A percentile compares a stretch with the other conserved stretches of the same genome.
Conservation (phyloP, 2,329 filamentous ascomycete genomes). For the Pestalotiopsis sp. region DNA sequence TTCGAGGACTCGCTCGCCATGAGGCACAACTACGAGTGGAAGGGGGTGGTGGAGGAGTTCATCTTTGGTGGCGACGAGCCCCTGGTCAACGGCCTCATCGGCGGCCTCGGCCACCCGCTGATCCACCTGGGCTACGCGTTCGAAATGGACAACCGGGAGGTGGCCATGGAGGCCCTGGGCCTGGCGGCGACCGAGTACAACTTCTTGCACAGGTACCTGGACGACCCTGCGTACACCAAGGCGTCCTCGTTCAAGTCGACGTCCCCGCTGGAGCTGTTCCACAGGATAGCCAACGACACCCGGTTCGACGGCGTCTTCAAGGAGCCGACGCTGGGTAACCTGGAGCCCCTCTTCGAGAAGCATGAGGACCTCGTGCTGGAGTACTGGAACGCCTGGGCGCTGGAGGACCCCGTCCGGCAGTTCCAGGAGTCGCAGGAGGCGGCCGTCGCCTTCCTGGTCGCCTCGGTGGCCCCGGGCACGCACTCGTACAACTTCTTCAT, state of each 20-base stretch:
- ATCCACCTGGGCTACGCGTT: constrained; percentile 95
- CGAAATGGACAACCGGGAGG: constrained; percentile 80
- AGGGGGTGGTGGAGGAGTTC: constrained; percentile 72
- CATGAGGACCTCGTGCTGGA: constrained; percentile 74
- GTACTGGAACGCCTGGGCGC: constrained; percentile 88
- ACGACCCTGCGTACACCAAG: constrained; percentile 71
- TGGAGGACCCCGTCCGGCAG: constrained; percentile 69
- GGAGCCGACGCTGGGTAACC: constrained; percentile 60
- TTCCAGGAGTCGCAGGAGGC: constrained; percentile 73
- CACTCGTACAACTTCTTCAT: constrained; percentile 82
- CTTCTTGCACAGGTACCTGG: constrained; percentile 67
- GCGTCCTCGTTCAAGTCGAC: constrained; percentile 60
- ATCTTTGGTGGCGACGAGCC: constrained; percentile 75
- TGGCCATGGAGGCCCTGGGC: constrained; percentile 86
- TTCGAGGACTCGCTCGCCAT: constrained; percentile 88
- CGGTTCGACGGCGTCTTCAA: constrained; percentile 70
- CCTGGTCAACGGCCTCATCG: constrained; percentile 77
- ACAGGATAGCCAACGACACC: constrained; percentile 68
- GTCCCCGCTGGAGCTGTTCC: constrained; percentile 70
- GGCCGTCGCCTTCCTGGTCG: constrained; percentile 63
- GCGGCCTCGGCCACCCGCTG: constrained; percentile 85
- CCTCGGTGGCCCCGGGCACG: constrained; percentile 56
- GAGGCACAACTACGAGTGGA: constrained; percentile 80
- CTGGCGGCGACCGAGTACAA: constrained; percentile 63
- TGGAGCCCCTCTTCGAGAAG: constrained; percentile 67